Evolutionary conservation across 495 filamentous ascomycete genomes (phyloP), one percentile per base, ranked within the genome.

Genomic region (Penicillium ochrochloron): DNA sequence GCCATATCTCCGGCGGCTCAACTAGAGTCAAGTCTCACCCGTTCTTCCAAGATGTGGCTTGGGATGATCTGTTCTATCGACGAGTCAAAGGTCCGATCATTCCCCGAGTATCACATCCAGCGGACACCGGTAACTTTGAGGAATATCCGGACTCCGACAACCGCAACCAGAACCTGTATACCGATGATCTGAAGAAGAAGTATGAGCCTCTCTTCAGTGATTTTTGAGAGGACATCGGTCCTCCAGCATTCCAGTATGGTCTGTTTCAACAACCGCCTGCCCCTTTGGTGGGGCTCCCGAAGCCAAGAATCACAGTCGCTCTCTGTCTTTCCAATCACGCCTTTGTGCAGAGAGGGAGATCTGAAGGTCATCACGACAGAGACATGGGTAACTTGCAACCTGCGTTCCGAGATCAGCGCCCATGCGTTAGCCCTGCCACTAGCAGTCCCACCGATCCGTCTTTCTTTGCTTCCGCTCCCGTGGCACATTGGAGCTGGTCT

Each of bases 61-160:
- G 95, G 95, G 88, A 97, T 42, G 90, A 90, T 42, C 76, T 97
- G 25, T 92, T 90, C 62, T 78, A 89, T 63, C 83, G 85, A 23
- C 84, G 85, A 48, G 77, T 88, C 60, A 83, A 89, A 60, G 93
- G 93, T 0, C 94, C 94, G 19, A 97, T 98, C 66, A 85, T 96
- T 54, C 94, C 94, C 9, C 86, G 89, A 70, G 80, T 98, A 35
- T 82, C 89, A 31, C 90, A 89, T 64, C 85, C 90, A 4, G 93
- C 92, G 15, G 94, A 98, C 72, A 88, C 92, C 5, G 86, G 90
- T 59, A 97, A 95, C 74, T 98, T 97, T 65, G 94, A 97, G 64
- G 83, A 92, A 53, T 98, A 97, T 68, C 91, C 87, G 75, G 81
- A 84, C 60, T 76, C 79, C 19, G 81, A 82, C 31, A 83, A 70